Conservation (phyloP, 2,329 filamentous ascomycete species). For the Chrysoporthe cubensis region DNA sequence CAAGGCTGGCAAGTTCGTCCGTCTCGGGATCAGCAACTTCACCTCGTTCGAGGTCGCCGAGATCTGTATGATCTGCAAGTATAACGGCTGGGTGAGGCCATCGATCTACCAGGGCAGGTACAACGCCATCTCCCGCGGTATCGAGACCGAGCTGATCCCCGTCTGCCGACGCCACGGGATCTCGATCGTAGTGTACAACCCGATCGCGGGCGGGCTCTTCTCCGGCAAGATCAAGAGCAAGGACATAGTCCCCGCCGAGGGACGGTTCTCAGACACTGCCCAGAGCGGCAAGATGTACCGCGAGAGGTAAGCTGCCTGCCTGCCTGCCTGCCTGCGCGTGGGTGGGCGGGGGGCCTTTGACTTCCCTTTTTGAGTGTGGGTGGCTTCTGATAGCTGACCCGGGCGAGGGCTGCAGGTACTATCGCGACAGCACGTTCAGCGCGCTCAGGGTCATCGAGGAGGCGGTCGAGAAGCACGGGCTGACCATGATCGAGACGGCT, state of each 20-base stretch:
- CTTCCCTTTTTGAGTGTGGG: too few species aligned
- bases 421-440: slow-evolving; percentile 65
- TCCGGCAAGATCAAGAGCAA: slow-evolving; percentile 76
- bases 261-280: slow-evolving; percentile 67
- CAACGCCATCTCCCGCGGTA: slow-evolving; percentile 75
- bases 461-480: slow-evolving; percentile 67
- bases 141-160: slow-evolving; percentile 75
- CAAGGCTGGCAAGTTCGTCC: slow-evolving; percentile 83
- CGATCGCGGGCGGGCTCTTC: slow-evolving; percentile 79
- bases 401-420: slow-evolving; percentile 52
- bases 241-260: slow-evolving; percentile 65
- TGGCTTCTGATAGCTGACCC: background rate
- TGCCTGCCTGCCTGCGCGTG: background rate
- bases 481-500: slow-evolving; percentile 74
- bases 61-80: slow-evolving; percentile 76
- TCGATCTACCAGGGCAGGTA: slow-evolving; percentile 84
- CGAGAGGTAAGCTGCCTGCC: slow-evolving; percentile 43
- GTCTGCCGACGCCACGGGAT: slow-evolving; percentile 76
- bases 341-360: too few species aligned
- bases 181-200: slow-evolving; percentile 82
- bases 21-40: slow-evolving; percentile 81
- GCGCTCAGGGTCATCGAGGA: slow-evolving; percentile 71
- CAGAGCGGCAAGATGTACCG: slow-evolving; percentile 61
- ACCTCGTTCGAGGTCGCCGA: slow-evolving; percentile 88
- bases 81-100: slow-evolving; percentile 80